Conservation (phyloP, 2,329 filamentous ascomycete species). For the Pseudocercospora crystallina region DNA sequence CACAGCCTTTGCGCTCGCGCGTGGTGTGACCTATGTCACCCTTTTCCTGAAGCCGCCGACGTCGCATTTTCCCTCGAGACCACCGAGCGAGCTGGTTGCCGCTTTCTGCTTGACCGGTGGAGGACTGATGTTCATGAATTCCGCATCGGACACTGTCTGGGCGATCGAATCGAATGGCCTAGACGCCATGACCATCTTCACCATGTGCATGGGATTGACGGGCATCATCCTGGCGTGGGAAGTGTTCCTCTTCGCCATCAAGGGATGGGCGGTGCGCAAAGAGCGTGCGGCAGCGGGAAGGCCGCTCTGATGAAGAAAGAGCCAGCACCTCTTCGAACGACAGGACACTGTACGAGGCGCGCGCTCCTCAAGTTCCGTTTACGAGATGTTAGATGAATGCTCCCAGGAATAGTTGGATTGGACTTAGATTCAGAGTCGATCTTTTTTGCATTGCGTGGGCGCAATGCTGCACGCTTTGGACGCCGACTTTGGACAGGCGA, state of each 20-base stretch:
- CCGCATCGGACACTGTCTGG: constrained; percentile 72
- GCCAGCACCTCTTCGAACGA: constrained; percentile 3
- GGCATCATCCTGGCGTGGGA: constrained; percentile 84
- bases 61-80: constrained; percentile 77
- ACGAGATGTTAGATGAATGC: neutral
- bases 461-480: neutral
- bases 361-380: no score
- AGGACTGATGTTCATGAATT: constrained; percentile 89
- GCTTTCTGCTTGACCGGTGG: constrained; percentile 85
- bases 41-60: constrained; percentile 77
- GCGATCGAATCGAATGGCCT: constrained; percentile 75
- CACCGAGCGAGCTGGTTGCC: constrained; percentile 84
- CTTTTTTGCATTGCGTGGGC: no score
- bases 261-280: constrained; percentile 70
- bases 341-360: neutral
- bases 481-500: neutral
- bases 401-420: neutral
- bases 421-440: no score
- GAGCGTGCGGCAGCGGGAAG: constrained; percentile 29
- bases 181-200: constrained; percentile 93
- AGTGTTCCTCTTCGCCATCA: constrained; percentile 74
- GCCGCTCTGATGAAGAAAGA: constrained; percentile 11
- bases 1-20: constrained; percentile 74
- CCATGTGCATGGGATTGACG: constrained; percentile 79
- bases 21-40: constrained; percentile 75